phyloP scores from a whole-genome alignment of 31 red algal genomes.

The Odonthalia washingtoniensis region DNA sequence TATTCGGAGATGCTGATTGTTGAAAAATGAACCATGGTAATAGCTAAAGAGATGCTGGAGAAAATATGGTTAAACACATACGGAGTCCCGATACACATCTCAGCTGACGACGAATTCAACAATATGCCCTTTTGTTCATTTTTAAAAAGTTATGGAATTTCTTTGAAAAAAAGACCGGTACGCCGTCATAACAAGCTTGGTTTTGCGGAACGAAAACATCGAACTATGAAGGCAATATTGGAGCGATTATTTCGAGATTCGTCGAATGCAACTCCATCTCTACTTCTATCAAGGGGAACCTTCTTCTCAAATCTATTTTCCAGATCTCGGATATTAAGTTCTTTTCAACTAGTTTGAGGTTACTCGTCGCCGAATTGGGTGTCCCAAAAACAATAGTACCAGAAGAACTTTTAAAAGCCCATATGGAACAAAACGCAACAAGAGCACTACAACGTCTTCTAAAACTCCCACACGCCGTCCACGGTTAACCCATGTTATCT shows the following conservation, averaged over 20 bases:
- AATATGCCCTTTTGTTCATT: neutral
- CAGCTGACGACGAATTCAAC: constrained; percentile 47
- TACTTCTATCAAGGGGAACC: neutral
- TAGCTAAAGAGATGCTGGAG: neutral
- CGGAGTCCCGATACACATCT: constrained; percentile 1
- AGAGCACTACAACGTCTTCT: constrained; percentile 29
- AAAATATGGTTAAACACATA: constrained; percentile 26
- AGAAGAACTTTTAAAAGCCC: too few species aligned
- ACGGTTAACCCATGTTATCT: neutral
- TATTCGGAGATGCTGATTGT: constrained; percentile 30
- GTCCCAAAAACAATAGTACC: too few species aligned
- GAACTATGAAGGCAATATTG: constrained; percentile 16
- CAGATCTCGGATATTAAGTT: constrained; percentile 14
- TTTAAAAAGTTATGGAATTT: constrained; percentile 11
- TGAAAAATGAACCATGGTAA: neutral
- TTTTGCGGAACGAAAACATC: constrained; percentile 31
- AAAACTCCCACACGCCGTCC: neutral
- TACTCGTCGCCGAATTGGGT: too few species aligned
- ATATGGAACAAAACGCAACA: constrained; percentile 26
- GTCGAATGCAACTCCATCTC: neutral
- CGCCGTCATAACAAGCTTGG: constrained; percentile 31
- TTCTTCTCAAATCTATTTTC: constrained; percentile 45
- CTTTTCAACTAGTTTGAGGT: constrained; percentile 11
- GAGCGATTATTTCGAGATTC: constrained; percentile 9
- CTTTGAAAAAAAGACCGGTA: constrained; percentile 30